Evolutionary conservation across 1,284 basidiomycete species (phyloP).

Genomic region (Ustilago xerochloae): DNA sequence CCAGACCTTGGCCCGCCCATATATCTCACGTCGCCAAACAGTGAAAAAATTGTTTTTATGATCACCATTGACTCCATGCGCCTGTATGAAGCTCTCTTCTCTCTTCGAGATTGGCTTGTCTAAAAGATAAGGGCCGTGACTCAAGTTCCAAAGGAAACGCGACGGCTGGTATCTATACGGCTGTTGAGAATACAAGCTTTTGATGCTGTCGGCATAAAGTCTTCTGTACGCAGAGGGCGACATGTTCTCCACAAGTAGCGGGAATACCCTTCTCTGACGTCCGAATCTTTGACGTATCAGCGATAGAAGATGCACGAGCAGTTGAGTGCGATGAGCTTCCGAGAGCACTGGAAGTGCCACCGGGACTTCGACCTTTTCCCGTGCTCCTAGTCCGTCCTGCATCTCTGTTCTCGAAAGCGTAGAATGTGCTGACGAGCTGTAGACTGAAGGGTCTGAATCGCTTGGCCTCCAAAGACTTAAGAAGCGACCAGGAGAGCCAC

Average conservation of each 20-base stretch:
- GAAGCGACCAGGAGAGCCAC: too few species aligned
- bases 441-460: too few species aligned
- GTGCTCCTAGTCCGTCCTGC: too few species aligned
- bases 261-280: not conserved
- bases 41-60: not conserved
- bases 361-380: too few species aligned
- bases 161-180: too few species aligned
- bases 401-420: too few species aligned
- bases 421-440: too few species aligned
- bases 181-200: not conserved
- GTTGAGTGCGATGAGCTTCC: too few species aligned
- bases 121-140: not conserved
- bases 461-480: too few species aligned
- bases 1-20: slow-evolving; percentile 1
- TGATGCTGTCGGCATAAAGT: not conserved
- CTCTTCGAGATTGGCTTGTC: not conserved
- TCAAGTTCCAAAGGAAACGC: not conserved
- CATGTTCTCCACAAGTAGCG: not conserved
- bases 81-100: not conserved
- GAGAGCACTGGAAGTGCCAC: too few species aligned
- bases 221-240: not conserved
- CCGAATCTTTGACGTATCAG: too few species aligned
- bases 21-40: slow-evolving; percentile 1
- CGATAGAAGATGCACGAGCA: too few species aligned
- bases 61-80: not conserved